Base-by-base conservation (phyloP, 345 rosid genomes). In the Chamaenerion angustifolium region DNA sequence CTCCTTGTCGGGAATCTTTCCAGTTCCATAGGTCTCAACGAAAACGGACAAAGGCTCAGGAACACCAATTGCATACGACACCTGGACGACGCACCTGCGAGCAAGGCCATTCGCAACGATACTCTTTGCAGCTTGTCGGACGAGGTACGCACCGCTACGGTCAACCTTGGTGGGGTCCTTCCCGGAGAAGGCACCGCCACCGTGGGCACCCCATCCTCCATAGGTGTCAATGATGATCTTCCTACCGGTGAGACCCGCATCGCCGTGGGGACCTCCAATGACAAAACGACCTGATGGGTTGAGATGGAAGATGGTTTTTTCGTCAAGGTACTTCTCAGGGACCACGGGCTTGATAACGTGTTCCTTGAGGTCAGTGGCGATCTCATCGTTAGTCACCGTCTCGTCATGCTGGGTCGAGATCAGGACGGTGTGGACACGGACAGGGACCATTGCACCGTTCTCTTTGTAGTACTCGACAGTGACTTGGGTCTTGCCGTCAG, bases 91-190 rank as follows among this genome's bases (percentile, higher is more conserved):
- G 55, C 79, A 75, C 63, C 88, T 73, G 18, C 88, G 79, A 0
- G 88, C 84, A 17, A 81, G 76, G 18, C 76, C 81, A 45, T 51
- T 77, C 7, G 88, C 88, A 12, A 81, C 88, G 56, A 81, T 75
- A 66, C 89, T 81, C 82, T 84, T 84, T n/a, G 86, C 94, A 14
- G 89, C 94, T 67, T 84, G 89, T 60, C 94, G 80, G 41, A 80
- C 94, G n/a, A 80, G 67, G 75, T 83, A 83, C 44, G 88, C 85
- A 58, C 88, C 94, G 18, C 88, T 83, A 57, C 88, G 56, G 48
- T 83, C 94, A 25, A 83, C 85, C 78, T 80, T 78, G 42, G 81
- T 80, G 2, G 88, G 88, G 66, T 83, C 94, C 55, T 83, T 83
- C 3, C 94, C 85, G 0, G 85, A 80, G 76, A 83, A 80, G 5